phyloP scores from a whole-genome alignment of 306 rosid genomes.

The Vigna angularis region DNA sequence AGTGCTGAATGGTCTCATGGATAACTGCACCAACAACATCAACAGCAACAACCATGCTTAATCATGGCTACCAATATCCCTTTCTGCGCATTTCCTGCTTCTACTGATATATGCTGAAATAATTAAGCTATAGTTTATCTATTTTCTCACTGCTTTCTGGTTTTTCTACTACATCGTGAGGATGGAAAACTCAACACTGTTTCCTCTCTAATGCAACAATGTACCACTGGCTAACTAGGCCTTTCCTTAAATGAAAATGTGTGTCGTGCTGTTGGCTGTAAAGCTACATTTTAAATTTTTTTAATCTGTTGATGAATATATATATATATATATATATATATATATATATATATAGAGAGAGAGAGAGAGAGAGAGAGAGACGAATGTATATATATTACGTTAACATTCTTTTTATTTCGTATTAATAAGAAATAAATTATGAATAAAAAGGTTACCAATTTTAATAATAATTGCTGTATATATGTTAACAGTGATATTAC shows the following conservation, averaged over 20 bases:
- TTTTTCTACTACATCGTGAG: not conserved
- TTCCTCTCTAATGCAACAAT: slow-evolving; percentile 10
- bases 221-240: not conserved
- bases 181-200: not conserved
- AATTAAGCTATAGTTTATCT: not conserved
- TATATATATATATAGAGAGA: too few species aligned
- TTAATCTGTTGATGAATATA: too few species aligned
- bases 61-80: too few species aligned
- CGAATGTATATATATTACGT: too few species aligned
- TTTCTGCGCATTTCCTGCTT: not conserved
- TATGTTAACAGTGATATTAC: too few species aligned
- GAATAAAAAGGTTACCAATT: too few species aligned
- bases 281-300: too few species aligned
- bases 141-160: not conserved
- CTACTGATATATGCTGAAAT: not conserved
- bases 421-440: too few species aligned
- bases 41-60: slow-evolving; percentile 2
- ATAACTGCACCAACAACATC: not conserved
- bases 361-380: too few species aligned
- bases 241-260: not conserved
- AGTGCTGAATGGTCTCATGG: not conserved
- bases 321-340: too few species aligned
- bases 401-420: too few species aligned
- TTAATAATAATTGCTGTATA: too few species aligned
- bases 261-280: not conserved